A percentile compares a stretch with the other conserved stretches of the same genome.
These are phyloP conservation scores for Chenopodium formosanum DNA, from an alignment of 148 eudicot species.

Conservation along the genomic window DNA sequence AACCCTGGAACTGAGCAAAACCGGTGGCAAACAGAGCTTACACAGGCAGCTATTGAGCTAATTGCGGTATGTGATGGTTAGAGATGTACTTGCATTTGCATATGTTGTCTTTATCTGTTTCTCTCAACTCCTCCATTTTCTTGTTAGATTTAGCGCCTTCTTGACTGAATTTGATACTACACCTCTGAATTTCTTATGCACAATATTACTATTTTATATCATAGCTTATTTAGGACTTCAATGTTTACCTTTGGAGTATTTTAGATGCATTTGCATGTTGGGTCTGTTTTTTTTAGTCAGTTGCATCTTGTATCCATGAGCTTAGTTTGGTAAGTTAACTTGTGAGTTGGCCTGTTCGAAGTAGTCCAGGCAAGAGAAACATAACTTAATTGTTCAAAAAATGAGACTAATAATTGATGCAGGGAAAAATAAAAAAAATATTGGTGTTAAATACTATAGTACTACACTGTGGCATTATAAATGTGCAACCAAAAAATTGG, in stretches of 20 bases:
- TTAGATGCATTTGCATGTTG: background rate
- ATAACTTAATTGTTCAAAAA: background rate
- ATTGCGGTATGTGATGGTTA: constrained; percentile 62
- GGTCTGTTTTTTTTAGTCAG: background rate
- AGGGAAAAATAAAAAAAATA: background rate
- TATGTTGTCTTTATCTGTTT: background rate
- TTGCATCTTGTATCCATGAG: background rate
- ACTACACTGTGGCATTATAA: background rate
- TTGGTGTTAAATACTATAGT: background rate
- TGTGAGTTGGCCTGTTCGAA: background rate
- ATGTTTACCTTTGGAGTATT: background rate
- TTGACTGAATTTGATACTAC: background rate
- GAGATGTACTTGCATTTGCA: background rate
- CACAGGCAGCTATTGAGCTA: constrained; percentile 90
- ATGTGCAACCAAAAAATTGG: background rate
- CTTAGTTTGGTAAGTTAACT: background rate
- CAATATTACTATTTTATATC: background rate
- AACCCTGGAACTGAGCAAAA: constrained; percentile 72
- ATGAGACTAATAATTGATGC: background rate
- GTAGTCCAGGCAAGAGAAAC: background rate
- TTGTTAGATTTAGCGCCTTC: background rate
- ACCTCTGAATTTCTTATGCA: background rate
- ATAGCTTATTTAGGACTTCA: background rate
- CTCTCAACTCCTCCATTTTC: background rate
- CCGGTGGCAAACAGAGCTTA: constrained; percentile 94